Percentiles rank a stretch among this genome's conserved stretches.
phyloP scores from a whole-genome alignment of 2,329 filamentous ascomycete species.

The Diplodia intermedia region DNA sequence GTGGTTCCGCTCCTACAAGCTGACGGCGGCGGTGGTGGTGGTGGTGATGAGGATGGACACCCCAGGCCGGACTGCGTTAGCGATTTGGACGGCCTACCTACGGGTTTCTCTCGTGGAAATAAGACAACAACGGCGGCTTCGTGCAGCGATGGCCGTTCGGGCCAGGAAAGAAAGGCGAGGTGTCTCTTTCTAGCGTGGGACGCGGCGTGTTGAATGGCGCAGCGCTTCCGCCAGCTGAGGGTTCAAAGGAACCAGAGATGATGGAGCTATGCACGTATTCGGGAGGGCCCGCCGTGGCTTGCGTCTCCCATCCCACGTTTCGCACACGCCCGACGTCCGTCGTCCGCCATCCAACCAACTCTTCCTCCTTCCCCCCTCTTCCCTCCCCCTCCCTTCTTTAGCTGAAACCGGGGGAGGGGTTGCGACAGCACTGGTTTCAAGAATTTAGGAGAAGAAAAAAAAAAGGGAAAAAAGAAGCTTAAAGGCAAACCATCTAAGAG shows the following conservation, averaged over 20 bases:
- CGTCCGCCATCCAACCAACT: background rate
- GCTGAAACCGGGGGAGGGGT: constrained; percentile 16
- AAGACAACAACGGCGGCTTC: background rate
- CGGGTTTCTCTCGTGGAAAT: background rate
- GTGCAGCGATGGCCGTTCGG: background rate
- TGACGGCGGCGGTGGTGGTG: background rate
- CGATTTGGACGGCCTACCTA: background rate
- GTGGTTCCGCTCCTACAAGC: background rate
- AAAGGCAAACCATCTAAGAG: background rate
- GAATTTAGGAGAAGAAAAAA: background rate
- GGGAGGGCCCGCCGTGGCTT: constrained; percentile 23
- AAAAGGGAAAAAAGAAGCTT: background rate
- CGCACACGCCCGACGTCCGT: background rate
- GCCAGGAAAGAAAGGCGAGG: background rate
- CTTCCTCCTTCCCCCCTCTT: background rate
- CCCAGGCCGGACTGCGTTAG: background rate
- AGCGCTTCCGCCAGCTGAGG: background rate
- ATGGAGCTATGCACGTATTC: constrained; percentile 23
- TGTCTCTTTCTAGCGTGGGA: background rate
- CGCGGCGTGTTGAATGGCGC: constrained; percentile 7
- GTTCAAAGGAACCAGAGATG: background rate
- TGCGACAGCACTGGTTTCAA: constrained; percentile 21
- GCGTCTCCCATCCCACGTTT: constrained; percentile 6
- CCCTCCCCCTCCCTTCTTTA: background rate
- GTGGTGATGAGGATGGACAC: background rate